Evolutionary conservation across 78 protist species (phyloP).

Genomic region (Dictyostelium citrinum): DNA sequence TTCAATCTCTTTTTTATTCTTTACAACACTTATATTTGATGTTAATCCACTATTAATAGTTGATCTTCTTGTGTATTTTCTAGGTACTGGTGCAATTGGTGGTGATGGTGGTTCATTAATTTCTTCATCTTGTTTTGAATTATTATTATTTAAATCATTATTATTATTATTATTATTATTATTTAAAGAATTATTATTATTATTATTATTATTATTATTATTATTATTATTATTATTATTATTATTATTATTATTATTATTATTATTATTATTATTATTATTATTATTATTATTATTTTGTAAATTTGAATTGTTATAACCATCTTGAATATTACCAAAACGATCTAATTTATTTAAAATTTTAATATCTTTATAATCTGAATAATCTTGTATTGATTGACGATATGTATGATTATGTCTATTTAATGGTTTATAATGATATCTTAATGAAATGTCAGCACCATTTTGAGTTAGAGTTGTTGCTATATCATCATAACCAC

Average conservation of each 20-base stretch:
- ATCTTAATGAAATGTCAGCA: conserved; percentile 17
- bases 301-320: neutral
- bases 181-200: neutral
- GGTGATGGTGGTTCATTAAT: neutral
- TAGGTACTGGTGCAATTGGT: neutral
- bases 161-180: neutral
- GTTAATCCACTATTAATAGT: conserved; percentile 10
- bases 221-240: neutral
- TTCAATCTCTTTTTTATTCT: conserved; percentile 29
- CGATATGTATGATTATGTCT: neutral
- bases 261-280: neutral
- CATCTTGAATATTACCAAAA: conserved; percentile 28
- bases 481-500: conserved; percentile 28
- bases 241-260: neutral
- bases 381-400: neutral
- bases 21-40: neutral
- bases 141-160: neutral
- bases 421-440: conserved; percentile 30
- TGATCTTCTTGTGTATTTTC: neutral
- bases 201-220: neutral
- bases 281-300: conserved; percentile 17
- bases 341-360: conserved; percentile 37
- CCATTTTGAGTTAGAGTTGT: conserved; percentile 25
- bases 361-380: neutral
- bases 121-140: neutral